A percentile compares a stretch with the other conserved stretches of the same genome.
phyloP scores from a whole-genome alignment of 225 moss, liverwort and hornwort species.

The Polytrichum commune region DNA sequence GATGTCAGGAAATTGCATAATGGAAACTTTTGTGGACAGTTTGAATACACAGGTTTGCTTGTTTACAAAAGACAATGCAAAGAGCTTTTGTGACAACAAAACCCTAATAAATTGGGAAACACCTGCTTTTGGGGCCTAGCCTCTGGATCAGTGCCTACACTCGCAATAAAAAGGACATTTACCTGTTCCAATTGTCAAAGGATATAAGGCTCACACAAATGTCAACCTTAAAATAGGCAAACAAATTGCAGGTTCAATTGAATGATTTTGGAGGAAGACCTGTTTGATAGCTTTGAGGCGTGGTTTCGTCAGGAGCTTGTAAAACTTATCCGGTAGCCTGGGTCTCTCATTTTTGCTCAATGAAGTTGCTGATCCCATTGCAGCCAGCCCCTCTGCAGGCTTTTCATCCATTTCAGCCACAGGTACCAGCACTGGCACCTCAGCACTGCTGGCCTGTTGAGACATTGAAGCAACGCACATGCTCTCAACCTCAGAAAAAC shows the following conservation, averaged over 20 bases:
- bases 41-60: too few species aligned
- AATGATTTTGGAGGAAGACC: slow-evolving; percentile 18
- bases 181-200: too few species aligned
- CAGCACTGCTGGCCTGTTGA: slow-evolving; percentile 10
- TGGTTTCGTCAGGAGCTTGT: slow-evolving; percentile 39
- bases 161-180: too few species aligned
- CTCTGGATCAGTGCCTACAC: too few species aligned
- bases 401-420: neutral
- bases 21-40: too few species aligned
- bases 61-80: too few species aligned
- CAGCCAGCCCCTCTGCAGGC: neutral
- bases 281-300: slow-evolving; percentile 74
- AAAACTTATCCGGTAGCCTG: slow-evolving; percentile 50
- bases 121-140: too few species aligned
- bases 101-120: too few species aligned
- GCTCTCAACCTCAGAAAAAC: neutral
- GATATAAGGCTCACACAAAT: too few species aligned
- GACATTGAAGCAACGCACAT: neutral
- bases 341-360: slow-evolving; percentile 31
- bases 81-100: too few species aligned
- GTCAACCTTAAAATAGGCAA: neutral
- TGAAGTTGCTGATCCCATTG: slow-evolving; percentile 11
- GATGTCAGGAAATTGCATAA: too few species aligned
- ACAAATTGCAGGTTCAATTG: neutral
- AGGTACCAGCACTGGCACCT: neutral